These are phyloP conservation scores for Omphalea diandra DNA, from an alignment of 441 rosid genomes.

Conservation along the genomic window DNA sequence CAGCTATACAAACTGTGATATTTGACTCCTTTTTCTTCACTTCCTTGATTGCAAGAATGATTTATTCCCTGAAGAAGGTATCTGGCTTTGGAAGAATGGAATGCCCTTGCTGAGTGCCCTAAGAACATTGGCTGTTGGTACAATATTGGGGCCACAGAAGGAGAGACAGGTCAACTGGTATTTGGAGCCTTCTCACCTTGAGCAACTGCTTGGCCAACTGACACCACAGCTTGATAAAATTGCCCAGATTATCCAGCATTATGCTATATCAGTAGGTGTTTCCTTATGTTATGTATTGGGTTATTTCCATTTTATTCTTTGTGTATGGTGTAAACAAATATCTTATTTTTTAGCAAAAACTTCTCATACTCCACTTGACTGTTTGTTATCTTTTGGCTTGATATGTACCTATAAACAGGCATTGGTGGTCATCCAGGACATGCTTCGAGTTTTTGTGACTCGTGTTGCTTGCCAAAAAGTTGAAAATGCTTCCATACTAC, in stretches of 20 bases:
- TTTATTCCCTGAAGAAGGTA: constrained; percentile 87
- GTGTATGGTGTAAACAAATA: background rate
- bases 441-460: constrained; percentile 89
- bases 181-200: constrained; percentile 65
- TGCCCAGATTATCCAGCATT: constrained; percentile 86
- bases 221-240: constrained; percentile 85
- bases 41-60: constrained; percentile 68
- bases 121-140: constrained; percentile 80
- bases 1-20: background rate
- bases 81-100: constrained; percentile 94
- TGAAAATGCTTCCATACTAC: constrained; percentile 73
- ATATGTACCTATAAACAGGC: constrained; percentile 46
- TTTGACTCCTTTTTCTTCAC: constrained; percentile 32
- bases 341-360: background rate
- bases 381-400: background rate
- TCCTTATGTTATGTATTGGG: constrained; percentile 10
- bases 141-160: constrained; percentile 82
- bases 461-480: constrained; percentile 77
- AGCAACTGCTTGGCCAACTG: constrained; percentile 75
- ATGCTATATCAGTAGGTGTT: constrained; percentile 84
- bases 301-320: constrained; percentile 7
- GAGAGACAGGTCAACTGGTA: constrained; percentile 90
- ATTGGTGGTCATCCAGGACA: constrained; percentile 84
- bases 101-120: constrained; percentile 90
- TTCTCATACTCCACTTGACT: background rate